phyloP scores from a whole-genome alignment of 1,284 basidiomycete genomes.

The Cronartium quercuum region DNA sequence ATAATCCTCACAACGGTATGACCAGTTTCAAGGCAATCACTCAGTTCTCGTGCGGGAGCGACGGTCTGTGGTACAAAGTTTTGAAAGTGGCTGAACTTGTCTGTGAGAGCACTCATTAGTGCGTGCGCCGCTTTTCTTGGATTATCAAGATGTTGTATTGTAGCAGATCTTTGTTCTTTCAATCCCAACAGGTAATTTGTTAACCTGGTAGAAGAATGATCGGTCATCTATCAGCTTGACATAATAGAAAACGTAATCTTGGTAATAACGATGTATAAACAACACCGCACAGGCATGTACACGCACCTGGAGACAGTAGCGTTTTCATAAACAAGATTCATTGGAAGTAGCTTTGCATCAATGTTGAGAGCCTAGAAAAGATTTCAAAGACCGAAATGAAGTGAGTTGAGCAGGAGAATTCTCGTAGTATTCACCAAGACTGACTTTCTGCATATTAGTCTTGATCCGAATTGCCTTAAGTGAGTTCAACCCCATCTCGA shows the following conservation, averaged over 20 bases:
- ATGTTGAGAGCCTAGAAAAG: slow-evolving; percentile 28
- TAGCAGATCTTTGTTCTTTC: slow-evolving; percentile 44
- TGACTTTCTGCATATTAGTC: slow-evolving; percentile 54
- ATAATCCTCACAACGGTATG: background rate
- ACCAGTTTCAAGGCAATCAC: background rate
- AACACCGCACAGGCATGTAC: slow-evolving; percentile 25
- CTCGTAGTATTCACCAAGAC: slow-evolving; percentile 48
- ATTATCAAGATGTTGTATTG: slow-evolving; percentile 11
- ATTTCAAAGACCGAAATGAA: background rate
- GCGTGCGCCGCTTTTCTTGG: slow-evolving; percentile 46
- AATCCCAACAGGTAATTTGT: slow-evolving; percentile 46
- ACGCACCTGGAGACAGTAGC: slow-evolving; percentile 51
- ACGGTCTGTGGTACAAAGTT: background rate
- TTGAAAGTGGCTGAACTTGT: slow-evolving; percentile 49
- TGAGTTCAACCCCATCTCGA: slow-evolving; percentile 57
- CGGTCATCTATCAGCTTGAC: too few species aligned
- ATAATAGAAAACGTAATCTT: too few species aligned
- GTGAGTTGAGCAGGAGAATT: slow-evolving; percentile 41
- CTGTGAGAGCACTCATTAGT: slow-evolving; percentile 52
- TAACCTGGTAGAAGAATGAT: slow-evolving; percentile 41
- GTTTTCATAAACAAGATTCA: slow-evolving; percentile 53
- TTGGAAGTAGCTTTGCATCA: slow-evolving; percentile 42
- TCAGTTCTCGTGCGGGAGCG: background rate
- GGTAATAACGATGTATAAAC: background rate
- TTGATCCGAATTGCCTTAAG: slow-evolving; percentile 58